These are phyloP conservation scores for Kurtzmaniella quercitrusa DNA, from an alignment of 1,139 yeast genomes.

Conservation along the genomic window DNA sequence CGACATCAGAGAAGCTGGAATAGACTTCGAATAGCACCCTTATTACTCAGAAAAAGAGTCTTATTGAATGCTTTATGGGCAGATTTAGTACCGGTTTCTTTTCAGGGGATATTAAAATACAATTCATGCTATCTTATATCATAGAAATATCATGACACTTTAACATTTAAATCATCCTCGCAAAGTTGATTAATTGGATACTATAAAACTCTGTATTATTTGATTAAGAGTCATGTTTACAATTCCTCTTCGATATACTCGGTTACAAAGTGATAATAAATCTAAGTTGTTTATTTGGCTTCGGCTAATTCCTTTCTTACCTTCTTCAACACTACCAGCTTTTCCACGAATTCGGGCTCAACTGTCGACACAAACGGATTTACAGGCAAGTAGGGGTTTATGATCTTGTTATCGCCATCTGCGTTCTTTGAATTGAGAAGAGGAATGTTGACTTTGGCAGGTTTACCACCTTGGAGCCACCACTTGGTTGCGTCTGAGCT, in stretches of 20 bases:
- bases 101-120: too few relatives aligned
- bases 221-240: too few relatives aligned
- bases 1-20: conserved; percentile 5
- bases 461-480: conserved; percentile 85
- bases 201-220: too few relatives aligned
- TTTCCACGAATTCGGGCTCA: conserved; percentile 34
- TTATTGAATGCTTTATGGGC: too few relatives aligned
- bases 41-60: too few relatives aligned
- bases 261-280: too few relatives aligned
- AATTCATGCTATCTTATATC: too few relatives aligned
- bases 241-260: too few relatives aligned
- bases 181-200: too few relatives aligned
- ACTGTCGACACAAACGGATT: conserved; percentile 61
- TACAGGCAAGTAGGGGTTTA: conserved; percentile 64
- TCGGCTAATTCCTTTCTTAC: background rate
- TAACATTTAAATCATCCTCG: too few relatives aligned
- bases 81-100: too few relatives aligned
- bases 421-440: conserved; percentile 31
- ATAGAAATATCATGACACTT: too few relatives aligned
- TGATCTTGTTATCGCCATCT: conserved; percentile 31
- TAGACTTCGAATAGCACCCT: background rate
- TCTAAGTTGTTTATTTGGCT: background rate
- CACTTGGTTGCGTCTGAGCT: conserved; percentile 78
- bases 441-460: conserved; percentile 61
- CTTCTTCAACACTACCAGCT: conserved; percentile 10